Evolutionary conservation across 768 basidiomycete genomes (phyloP), one percentile per base, ranked within the genome.

Genomic region (Phlegmacium glaucopus): DNA sequence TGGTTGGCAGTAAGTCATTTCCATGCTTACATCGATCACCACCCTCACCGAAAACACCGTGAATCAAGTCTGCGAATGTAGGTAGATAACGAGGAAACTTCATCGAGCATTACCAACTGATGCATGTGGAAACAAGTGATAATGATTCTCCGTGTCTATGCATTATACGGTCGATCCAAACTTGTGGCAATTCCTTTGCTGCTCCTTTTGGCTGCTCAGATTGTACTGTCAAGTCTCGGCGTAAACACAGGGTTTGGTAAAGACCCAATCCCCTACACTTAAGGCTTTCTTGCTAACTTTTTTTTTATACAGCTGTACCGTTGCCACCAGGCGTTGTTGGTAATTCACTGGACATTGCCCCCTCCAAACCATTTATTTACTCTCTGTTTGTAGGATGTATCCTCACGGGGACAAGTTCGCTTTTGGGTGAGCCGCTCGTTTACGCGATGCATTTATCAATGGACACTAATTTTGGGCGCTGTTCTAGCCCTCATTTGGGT

Each of bases 131-230:
- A 12, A 35, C n/a, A n/a, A 67, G 65, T 62, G 25, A 56, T 65
- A 26, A 65, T 67, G 65, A 64, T 67, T 29, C 54, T 67, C 13
- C 61, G 65, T 1, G 56, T 67, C 10, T 65, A 56, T 50, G 65
- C 65, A 4, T 49, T 67, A 7, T 67, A 64, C 40, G 52, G 54
- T 10, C 56, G 60, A 10, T 57, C 49, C 22, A 13, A 40, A 8
- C 38, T 12, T 17, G 35, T 67, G n/a, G 34, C 64, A 10, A 25
- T 17, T 6, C 46, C 59, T 29, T 41, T 67, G 25, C 36, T 61
- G 28, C 18, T 52, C 1, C 42, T 67, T 7, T 64, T 59, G 64
- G 29, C 49, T 1, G 47, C 27, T 2, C 65, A 67, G 47, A 60
- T 67, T 26, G 40, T 50, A 6, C 38, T 64, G 4, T 60, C 64